These are phyloP conservation scores for Cyberlindnera amylophila DNA, from an alignment of 805 yeast genomes.

Conservation along the genomic window DNA sequence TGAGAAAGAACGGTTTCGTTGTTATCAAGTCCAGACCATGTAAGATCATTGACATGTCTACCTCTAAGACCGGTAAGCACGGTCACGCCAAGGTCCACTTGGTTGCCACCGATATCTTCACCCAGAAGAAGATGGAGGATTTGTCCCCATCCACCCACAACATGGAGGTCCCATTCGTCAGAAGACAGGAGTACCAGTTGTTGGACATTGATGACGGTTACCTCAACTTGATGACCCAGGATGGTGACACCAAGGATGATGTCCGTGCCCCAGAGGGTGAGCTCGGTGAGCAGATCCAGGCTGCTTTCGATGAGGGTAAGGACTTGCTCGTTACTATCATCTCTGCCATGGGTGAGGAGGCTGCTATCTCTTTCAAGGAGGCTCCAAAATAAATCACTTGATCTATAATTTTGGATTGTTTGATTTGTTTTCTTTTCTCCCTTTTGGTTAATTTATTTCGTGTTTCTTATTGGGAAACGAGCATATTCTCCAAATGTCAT, in stretches of 20 bases:
- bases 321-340: constrained; percentile 95
- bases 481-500: constrained; percentile 3
- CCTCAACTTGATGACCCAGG: constrained; percentile 93
- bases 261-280: constrained; percentile 98
- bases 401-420: not conserved
- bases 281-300: constrained; percentile 87
- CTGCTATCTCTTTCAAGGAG: constrained; percentile 97
- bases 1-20: constrained; percentile 99
- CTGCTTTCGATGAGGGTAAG: constrained; percentile 97
- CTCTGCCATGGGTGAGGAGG: constrained; percentile 99
- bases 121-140: constrained; percentile 99
- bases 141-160: constrained; percentile 99
- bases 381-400: constrained; percentile 63
- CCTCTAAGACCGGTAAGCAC: constrained; percentile 99
- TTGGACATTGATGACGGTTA: constrained; percentile 98
- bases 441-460: constrained; percentile 4
- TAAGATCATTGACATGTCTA: constrained; percentile 99
- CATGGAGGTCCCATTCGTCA: constrained; percentile 98
- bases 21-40: constrained; percentile 99
- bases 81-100: constrained; percentile 99
- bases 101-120: constrained; percentile 98
- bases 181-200: constrained; percentile 93
- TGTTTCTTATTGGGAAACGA: not conserved
- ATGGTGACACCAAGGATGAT: constrained; percentile 99
- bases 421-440: not conserved